Conservation (phyloP, 345 rosid genomes). For the Aquilaria malaccensis region DNA sequence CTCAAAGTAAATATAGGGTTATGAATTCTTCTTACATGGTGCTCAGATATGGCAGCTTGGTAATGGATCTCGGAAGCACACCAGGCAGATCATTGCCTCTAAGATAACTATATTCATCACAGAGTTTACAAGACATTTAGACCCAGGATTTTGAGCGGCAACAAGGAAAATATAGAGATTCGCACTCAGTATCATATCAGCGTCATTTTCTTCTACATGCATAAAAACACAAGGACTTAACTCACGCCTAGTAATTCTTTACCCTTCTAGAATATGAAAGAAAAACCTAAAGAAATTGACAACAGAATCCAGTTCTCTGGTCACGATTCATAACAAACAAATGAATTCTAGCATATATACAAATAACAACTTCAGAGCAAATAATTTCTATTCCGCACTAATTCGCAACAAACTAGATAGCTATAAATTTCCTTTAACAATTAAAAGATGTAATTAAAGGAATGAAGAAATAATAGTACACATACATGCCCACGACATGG, state of each 20-base stretch:
- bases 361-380: background rate
- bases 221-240: no score
- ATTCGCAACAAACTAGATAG: background rate
- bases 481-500: conserved; percentile 22
- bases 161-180: background rate
- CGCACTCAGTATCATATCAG: no score
- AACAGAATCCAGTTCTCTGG: no score
- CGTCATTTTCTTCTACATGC: no score
- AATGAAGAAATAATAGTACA: background rate
- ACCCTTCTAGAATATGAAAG: no score
- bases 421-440: background rate
- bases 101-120: conserved; percentile 12
- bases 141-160: background rate
- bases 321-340: no score
- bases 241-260: no score
- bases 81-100: conserved; percentile 21
- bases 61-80: conserved; percentile 18
- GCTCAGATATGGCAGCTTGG: conserved; percentile 15
- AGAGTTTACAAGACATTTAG: background rate
- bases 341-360: background rate
- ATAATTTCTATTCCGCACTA: background rate
- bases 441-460: background rate
- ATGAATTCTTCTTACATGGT: conserved; percentile 11
- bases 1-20: background rate
- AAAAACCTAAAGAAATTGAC: no score